These are phyloP conservation scores for Colletotrichum falcatum DNA, from an alignment of 2,329 filamentous ascomycete species.

Conservation along the genomic window DNA sequence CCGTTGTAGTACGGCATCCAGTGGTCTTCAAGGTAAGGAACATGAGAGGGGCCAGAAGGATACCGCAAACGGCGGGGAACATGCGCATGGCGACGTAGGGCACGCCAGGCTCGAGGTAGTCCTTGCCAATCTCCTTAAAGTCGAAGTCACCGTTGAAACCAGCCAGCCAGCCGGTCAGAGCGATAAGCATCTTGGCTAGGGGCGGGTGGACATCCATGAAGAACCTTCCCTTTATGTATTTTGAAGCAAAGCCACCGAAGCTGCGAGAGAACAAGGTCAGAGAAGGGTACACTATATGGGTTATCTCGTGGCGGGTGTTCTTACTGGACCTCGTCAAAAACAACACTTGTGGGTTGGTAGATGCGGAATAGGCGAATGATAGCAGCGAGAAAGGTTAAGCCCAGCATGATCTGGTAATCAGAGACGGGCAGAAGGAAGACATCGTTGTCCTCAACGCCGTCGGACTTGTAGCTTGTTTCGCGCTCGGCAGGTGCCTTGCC, in stretches of 20 bases:
- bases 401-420: slow-evolving; percentile 83
- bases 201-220: slow-evolving; percentile 99
- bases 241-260: slow-evolving; percentile 97
- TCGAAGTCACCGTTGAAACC: slow-evolving; percentile 97
- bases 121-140: slow-evolving; percentile 99
- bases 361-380: slow-evolving; percentile 93
- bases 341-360: slow-evolving; percentile 94
- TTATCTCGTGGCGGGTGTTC: slow-evolving; percentile 53
- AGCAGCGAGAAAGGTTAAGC: slow-evolving; percentile 80
- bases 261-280: slow-evolving; percentile 57
- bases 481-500: slow-evolving; percentile 46
- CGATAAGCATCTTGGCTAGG: slow-evolving; percentile 95
- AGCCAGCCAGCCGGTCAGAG: slow-evolving; percentile 92
- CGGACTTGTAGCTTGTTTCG: slow-evolving; percentile 75
- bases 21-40: slow-evolving; percentile 93
- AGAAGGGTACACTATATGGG: slow-evolving; percentile 1
- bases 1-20: slow-evolving; percentile 88
- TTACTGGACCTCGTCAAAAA: slow-evolving; percentile 99
- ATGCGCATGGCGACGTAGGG: slow-evolving; percentile 98
- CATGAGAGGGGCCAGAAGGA: slow-evolving; percentile 89
- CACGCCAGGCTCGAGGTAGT: slow-evolving; percentile 93
- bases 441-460: slow-evolving; percentile 89
- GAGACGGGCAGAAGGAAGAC: slow-evolving; percentile 86
- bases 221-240: slow-evolving; percentile 99
- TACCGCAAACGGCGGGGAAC: slow-evolving; percentile 89